Evolutionary conservation across 129 eudicot genomes (phyloP), one percentile per base, ranked within the genome.

Genomic region (Rutidosis leptorrhynchoides): DNA sequence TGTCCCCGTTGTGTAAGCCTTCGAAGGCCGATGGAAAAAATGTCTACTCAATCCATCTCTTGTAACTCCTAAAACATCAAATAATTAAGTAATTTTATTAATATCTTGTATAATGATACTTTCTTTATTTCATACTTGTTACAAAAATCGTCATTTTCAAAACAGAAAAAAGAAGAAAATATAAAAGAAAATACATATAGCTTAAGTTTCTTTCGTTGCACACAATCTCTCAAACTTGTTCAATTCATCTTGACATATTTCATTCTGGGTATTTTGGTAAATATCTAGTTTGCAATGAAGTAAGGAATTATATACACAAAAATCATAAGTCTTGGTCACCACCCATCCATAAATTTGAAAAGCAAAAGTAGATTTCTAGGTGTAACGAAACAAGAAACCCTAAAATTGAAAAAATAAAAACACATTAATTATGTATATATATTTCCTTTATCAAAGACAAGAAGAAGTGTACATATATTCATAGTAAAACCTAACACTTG

Each of bases 1-100:
- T 16, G 99, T 94, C 1, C 99, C 99, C 0, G 99, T 94, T 29
- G 99, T 94, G 81, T 94, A 94, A 27, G 99, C 99, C 73, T 94
- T 94, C 0, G 99, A 94, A 1, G 99, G 99, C 56, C 99, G 81
- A 68, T 94, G 99, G 83, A 94, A 94, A 80, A 94, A 94, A 67
- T 94, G 99, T 68, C 95, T 84, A 69, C 97, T 94, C 74, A 94
- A 70, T 16, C 99, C 99, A 65, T 94, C 97, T 75, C 94, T 82
- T 7, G 95, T 94, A 15, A 94, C 97, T 60, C 99, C 99, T 94
- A 37, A 75, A 52, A 33, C 28, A 73, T 65, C 35, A 52, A 49
- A 9, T 56, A 77, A 7, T 17, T 48, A 48, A 40, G 52, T 37
- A 64, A 7, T 11, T 19, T 2, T 3, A 11, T 28, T 23, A 3